Conservation (phyloP, 305 asterid genomes). For the Solanum chacoense region DNA sequence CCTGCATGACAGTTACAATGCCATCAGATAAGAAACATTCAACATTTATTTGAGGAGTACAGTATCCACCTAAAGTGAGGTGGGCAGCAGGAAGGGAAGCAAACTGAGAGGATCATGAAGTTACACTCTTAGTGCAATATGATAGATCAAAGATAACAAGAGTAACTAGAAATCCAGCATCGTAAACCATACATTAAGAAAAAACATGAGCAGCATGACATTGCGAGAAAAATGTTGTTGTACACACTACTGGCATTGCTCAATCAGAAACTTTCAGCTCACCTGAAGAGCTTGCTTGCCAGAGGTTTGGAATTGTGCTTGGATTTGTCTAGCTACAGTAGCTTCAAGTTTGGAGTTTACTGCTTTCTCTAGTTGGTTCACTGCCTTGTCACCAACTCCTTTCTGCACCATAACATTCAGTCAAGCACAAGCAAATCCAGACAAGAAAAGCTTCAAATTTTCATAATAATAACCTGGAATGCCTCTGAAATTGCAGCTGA, state of each 20-base stretch:
- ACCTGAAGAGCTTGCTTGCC: slow-evolving; percentile 97
- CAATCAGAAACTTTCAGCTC: not conserved
- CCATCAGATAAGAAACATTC: slow-evolving; percentile 2
- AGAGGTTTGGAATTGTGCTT: slow-evolving; percentile 78
- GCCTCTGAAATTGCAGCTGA: slow-evolving; percentile 53
- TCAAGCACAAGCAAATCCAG: slow-evolving; percentile 14
- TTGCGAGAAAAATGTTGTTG: not conserved
- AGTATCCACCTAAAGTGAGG: not conserved
- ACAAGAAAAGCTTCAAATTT: slow-evolving; percentile 4
- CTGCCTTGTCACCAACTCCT: slow-evolving; percentile 86
- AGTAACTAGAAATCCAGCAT: not conserved
- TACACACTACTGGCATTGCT: not conserved
- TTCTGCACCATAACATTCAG: slow-evolving; percentile 43
- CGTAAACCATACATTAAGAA: not conserved
- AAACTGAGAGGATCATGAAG: not conserved
- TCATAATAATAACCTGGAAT: slow-evolving; percentile 54
- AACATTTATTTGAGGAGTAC: not conserved
- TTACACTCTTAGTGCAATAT: not conserved
- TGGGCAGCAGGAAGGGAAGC: not conserved
- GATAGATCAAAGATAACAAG: not conserved
- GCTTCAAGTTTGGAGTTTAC: slow-evolving; percentile 75
- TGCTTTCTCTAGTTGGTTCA: slow-evolving; percentile 73
- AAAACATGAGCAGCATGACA: not conserved
- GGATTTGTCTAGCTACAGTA: slow-evolving; percentile 71
- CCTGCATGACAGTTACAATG: slow-evolving; percentile 43